Evolutionary conservation across 75 land plant genomes (phyloP), one percentile per base, ranked within the genome.

Genomic region (Cupressus sempervirens): DNA sequence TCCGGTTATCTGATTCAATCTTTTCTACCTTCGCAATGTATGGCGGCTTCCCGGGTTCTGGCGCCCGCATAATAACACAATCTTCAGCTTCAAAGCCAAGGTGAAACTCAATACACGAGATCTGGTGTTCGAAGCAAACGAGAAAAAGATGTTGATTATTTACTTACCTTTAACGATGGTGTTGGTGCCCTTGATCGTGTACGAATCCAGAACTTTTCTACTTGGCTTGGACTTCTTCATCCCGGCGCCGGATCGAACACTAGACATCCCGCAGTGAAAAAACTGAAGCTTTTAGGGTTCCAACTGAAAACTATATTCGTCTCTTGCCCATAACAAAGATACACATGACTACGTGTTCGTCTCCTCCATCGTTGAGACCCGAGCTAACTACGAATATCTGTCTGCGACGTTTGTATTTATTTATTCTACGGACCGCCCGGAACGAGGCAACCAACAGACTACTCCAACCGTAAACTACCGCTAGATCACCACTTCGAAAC

Each of bases 201-300:
- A 90, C 43, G 91, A 89, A 68, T 90, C 91, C 88, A 90, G 29
- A 11, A 83, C 83, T 84, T 90, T 89, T 86, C 89, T 89, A 79
- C 38, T 89, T 54, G 75, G 46, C 79, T 89, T 90, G 35, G 89
- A 58, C 43, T 87, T 87, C 85, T 76, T 88, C 89, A 88, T 88
- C 48, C 68, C 56, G 15, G 32, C 53, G 32, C 88, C 76, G 30
- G 76, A 87, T 84, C 87, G 75, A 46, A 84, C 35, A 53, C 26
- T 18, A 5, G 35, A 72, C 74, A 32, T 32, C 46, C 46, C 46
- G 26, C 48, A 8, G 23, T 43, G 12, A 43, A n/a, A 9, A n/a
- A 79, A 43, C 1, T n/a, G 14, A 40, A 41, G 50, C 50, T 43
- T 4, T 30, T n/a, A 45, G 46, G 81, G 32, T 45, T 79, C 48